Base-by-base conservation (phyloP, 1,284 basidiomycete genomes). In the Kwoniella shivajii region DNA sequence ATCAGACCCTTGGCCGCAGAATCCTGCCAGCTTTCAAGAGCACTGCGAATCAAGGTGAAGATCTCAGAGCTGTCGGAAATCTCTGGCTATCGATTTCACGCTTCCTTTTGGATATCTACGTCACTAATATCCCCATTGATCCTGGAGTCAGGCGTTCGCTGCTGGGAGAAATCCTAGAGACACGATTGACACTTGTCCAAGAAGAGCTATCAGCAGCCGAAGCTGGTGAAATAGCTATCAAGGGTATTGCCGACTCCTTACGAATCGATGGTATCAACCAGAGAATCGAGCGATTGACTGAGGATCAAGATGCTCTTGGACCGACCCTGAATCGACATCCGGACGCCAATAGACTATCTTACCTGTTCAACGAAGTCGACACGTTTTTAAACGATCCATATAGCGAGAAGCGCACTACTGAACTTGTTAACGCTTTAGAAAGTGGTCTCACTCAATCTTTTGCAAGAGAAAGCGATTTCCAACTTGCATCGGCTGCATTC, bases 91-190 rank as follows among this genome's bases (percentile, higher is more conserved):
- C 81, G 0, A 71, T 90, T 27, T 84, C 86, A 4, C 61, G 59
- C 1, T 64, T 73, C 54, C 46, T 74, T 1, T 56, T 76, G 38
- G 69, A 71, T 33, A 44, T 95, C n/a, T 89, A 89, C 71, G 82
- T 98, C 45, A 93, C 96, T 0, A 85, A 91, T 69, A 80, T 87
- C 4, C 92, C 94, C 1, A 79, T 98, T 51, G 96, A 99, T 73
- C 95, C 95, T 9, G 85, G 88, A 14, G 86, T 86, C 18, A 83
- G 88, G 31, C 83, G 86, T 49, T 82, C 82, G 43, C 84, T 84
- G 34, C 80, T 82, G 0, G 75, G 76, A 5, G 78, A 81, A 36
- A 84, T 88, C 43, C 80, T 83, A 65, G 66, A 72, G n/a, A 69
- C 79, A n/a, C 81, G 85, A 51, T 72, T 81, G 16, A 67, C 74